These are phyloP conservation scores for Moesziomyces antarcticus DNA, from an alignment of 1,284 basidiomycete species.

Conservation along the genomic window DNA sequence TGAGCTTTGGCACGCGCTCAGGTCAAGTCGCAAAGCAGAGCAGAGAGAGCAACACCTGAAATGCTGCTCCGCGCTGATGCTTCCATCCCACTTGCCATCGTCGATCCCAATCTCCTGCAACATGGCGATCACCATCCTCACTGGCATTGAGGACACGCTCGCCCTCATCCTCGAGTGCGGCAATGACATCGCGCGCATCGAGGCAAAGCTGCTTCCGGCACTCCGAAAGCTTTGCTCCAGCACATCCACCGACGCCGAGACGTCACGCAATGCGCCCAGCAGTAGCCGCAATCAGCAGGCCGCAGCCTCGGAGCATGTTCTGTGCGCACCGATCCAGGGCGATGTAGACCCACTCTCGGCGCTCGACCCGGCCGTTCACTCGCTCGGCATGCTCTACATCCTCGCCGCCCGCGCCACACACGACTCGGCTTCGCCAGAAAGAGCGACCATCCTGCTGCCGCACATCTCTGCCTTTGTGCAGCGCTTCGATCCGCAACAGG, in stretches of 20 bases:
- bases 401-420: conserved; percentile 31
- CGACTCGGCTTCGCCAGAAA: conserved; percentile 7
- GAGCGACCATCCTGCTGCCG: conserved; percentile 17
- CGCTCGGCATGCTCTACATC: conserved; percentile 48
- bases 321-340: conserved; percentile 27
- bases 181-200: conserved; percentile 12
- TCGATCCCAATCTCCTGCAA: background rate
- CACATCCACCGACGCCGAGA: conserved; percentile 11
- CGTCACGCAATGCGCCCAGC: conserved; percentile 10
- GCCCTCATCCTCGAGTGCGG: conserved; percentile 46
- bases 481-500: conserved; percentile 21
- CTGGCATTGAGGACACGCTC: conserved; percentile 45
- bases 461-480: conserved; percentile 29
- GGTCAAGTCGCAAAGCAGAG: conserved; percentile 9
- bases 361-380: conserved; percentile 42
- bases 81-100: background rate
- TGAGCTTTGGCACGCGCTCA: conserved; percentile 15
- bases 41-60: background rate
- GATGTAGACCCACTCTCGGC: conserved; percentile 38
- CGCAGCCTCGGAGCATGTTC: conserved; percentile 13
- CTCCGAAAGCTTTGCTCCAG: conserved; percentile 32
- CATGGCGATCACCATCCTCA: conserved; percentile 33
- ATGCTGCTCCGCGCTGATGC: conserved; percentile 7
- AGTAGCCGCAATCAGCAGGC: conserved; percentile 8
- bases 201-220: conserved; percentile 34